Evolutionary conservation across 208 protist species (phyloP).

Genomic region (Crithidia fasciculata): DNA sequence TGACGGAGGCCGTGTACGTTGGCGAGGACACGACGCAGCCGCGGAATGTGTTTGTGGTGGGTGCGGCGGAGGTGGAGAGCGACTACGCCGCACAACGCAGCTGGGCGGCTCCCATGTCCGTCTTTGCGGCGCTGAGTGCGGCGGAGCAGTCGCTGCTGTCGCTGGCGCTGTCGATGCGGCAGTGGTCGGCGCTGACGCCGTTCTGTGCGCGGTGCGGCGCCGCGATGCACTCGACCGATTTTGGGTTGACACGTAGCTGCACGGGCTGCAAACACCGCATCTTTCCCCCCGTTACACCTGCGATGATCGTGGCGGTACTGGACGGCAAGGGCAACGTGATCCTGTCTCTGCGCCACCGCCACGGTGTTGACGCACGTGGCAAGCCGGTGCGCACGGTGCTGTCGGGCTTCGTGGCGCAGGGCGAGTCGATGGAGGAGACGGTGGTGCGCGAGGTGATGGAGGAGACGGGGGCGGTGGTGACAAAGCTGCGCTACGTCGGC

Average conservation of each 20-base stretch:
- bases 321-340: constrained; percentile 56
- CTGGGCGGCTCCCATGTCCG: constrained; percentile 17
- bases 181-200: constrained; percentile 33
- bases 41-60: constrained; percentile 40
- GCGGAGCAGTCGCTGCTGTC: constrained; percentile 34
- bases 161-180: constrained; percentile 42
- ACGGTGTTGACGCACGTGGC: background rate
- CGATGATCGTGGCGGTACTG: constrained; percentile 60
- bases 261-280: constrained; percentile 32
- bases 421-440: constrained; percentile 62
- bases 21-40: constrained; percentile 31
- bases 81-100: constrained; percentile 9
- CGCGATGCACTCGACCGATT: constrained; percentile 20
- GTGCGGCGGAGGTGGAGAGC: constrained; percentile 9
- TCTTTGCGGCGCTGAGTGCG: constrained; percentile 18
- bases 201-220: constrained; percentile 51
- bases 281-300: constrained; percentile 42
- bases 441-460: constrained; percentile 61
- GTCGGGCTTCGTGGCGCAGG: constrained; percentile 47
- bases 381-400: constrained; percentile 17
- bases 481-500: constrained; percentile 51
- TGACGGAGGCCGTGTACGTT: constrained; percentile 31
- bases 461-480: constrained; percentile 52
- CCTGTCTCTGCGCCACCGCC: constrained; percentile 34
- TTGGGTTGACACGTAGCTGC: constrained; percentile 31